Conservation (phyloP, 1,139 yeast species). For the Scheffersomyces cryptocercus region DNA sequence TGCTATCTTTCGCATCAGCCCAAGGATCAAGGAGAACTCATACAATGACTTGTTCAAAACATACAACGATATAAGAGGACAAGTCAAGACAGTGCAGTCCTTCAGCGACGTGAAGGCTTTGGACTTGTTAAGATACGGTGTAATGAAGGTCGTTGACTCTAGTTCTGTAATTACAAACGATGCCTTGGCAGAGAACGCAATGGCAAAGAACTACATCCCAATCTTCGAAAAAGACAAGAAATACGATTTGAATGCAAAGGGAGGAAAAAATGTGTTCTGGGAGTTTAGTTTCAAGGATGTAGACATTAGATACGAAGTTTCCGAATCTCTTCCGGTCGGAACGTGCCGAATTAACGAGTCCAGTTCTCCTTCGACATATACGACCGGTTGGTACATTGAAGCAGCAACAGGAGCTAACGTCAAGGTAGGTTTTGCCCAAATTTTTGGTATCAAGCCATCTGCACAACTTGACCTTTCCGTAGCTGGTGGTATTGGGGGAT, state of each 20-base stretch:
- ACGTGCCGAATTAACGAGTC: conserved; percentile 10
- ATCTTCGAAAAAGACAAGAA: not conserved
- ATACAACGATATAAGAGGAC: conserved; percentile 3
- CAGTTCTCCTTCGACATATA: conserved; percentile 17
- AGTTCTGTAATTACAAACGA: conserved; percentile 10
- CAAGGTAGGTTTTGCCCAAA: conserved; percentile 14
- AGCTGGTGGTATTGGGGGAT: conserved; percentile 19
- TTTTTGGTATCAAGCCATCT: conserved; percentile 16
- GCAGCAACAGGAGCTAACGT: conserved; percentile 15
- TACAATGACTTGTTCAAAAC: conserved; percentile 2
- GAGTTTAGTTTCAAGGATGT: conserved; percentile 11
- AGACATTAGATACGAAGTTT: not conserved
- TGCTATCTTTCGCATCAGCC: not conserved
- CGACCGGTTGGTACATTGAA: conserved; percentile 25
- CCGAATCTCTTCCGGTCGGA: conserved; percentile 12
- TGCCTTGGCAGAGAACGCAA: conserved; percentile 1
- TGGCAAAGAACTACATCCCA: not conserved
- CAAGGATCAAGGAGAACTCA: not conserved
- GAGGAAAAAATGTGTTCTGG: conserved; percentile 1
- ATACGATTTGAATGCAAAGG: not conserved
- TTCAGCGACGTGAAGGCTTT: conserved; percentile 7
- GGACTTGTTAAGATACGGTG: conserved; percentile 6
- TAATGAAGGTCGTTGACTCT: conserved; percentile 6
- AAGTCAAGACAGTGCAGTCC: conserved; percentile 6
- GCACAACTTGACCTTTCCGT: conserved; percentile 11